Evolutionary conservation across 1,139 yeast genomes (phyloP).

Genomic region (Scheffersomyces quercinus): DNA sequence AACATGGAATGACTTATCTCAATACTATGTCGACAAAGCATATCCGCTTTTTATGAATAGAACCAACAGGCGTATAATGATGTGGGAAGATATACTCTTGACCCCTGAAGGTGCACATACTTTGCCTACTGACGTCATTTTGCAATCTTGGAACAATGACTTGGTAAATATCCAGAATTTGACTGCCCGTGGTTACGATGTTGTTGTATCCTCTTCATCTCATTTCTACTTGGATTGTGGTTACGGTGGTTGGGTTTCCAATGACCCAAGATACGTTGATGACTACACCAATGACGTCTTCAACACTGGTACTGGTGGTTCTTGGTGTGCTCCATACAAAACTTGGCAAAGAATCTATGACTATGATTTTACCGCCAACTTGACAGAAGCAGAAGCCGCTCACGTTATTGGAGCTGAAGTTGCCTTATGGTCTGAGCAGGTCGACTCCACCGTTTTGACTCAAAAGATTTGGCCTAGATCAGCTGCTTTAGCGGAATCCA

Average conservation of each 20-base stretch:
- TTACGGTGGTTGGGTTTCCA: constrained; percentile 42
- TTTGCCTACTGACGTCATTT: constrained; percentile 33
- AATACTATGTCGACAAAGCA: constrained; percentile 41
- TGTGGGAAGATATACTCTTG: constrained; percentile 53
- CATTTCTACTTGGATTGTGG: constrained; percentile 51
- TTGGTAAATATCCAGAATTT: constrained; percentile 28
- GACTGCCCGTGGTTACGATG: constrained; percentile 41
- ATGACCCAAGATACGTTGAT: constrained; percentile 39
- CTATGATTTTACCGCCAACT: constrained; percentile 35
- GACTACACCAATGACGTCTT: constrained; percentile 23
- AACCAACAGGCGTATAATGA: constrained; percentile 28
- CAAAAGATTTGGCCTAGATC: constrained; percentile 49
- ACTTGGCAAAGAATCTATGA: constrained; percentile 50
- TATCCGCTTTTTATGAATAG: constrained; percentile 34
- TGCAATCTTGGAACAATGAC: constrained; percentile 44
- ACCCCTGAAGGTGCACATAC: constrained; percentile 21
- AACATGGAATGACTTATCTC: constrained; percentile 33
- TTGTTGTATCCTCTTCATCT: constrained; percentile 39
- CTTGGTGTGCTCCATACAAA: constrained; percentile 55
- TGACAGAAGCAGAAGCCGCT: constrained; percentile 32
- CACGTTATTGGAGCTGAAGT: constrained; percentile 49
- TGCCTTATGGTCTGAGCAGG: constrained; percentile 49
- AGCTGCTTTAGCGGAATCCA: constrained; percentile 48
- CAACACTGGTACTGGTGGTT: constrained; percentile 38
- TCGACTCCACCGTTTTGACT: constrained; percentile 38